Percentiles rank a stretch among this genome's conserved stretches.
These are phyloP conservation scores for Suillus occidentalis DNA, from an alignment of 768 basidiomycete genomes.

Conservation along the genomic window DNA sequence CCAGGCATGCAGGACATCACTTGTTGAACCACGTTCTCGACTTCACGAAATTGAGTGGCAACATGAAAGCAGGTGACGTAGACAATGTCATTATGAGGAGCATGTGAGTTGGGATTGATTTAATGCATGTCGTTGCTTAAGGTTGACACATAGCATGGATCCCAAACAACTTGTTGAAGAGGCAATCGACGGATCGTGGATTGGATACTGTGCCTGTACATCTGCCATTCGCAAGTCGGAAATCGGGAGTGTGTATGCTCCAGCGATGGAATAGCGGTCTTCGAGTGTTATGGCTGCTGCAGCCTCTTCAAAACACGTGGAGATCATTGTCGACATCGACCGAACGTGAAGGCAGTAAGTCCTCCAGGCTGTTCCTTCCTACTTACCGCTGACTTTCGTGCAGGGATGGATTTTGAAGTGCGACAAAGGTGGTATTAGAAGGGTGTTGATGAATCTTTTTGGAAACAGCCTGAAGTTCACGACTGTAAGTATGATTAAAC, in stretches of 20 bases:
- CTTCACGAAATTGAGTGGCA: too few species aligned
- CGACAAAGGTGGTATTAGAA: constrained; percentile 89
- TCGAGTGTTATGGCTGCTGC: constrained; percentile 40
- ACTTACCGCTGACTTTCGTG: background rate
- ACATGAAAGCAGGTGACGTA: too few species aligned
- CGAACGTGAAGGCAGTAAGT: constrained; percentile 60
- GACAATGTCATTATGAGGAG: too few species aligned
- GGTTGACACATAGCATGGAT: too few species aligned
- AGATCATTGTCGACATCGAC: constrained; percentile 89
- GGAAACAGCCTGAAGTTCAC: constrained; percentile 94
- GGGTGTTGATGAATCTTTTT: too few species aligned
- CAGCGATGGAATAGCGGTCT: constrained; percentile 49
- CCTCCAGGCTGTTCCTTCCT: background rate
- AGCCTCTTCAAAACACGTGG: constrained; percentile 53
- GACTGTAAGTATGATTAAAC: constrained; percentile 44
- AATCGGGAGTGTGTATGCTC: constrained; percentile 92
- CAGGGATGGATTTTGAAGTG: constrained; percentile 87
- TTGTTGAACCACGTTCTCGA: too few species aligned
- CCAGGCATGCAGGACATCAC: too few species aligned
- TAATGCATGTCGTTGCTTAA: too few species aligned
- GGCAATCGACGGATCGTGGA: too few species aligned
- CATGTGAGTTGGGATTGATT: too few species aligned
- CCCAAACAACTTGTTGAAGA: too few species aligned
- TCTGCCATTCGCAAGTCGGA: constrained; percentile 68
- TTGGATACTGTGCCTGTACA: constrained; percentile 79